A percentile compares a stretch with the other conserved stretches of the same genome.
Evolutionary conservation across 129 eudicot genomes (phyloP).

Genomic region (Arctium lappa): DNA sequence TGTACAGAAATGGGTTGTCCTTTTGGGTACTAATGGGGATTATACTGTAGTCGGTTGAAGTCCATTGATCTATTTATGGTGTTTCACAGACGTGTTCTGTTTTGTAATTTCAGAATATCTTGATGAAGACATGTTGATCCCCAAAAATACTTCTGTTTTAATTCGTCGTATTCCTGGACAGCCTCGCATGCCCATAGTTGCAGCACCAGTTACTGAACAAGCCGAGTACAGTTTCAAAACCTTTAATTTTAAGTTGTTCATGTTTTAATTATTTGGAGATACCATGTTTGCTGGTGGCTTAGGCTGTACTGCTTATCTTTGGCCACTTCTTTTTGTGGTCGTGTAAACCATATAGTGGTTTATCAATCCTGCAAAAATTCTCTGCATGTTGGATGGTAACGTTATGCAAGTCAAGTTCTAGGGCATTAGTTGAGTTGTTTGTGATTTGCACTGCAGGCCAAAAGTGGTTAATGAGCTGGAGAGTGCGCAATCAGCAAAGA

Average conservation of each 20-base stretch:
- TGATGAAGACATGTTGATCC: conserved; percentile 86
- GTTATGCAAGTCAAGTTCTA: background rate
- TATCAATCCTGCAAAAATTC: conserved; percentile 16
- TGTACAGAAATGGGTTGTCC: conserved; percentile 1
- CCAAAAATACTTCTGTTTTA: conserved; percentile 94
- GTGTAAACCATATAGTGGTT: conserved; percentile 25
- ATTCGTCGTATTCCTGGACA: conserved; percentile 93
- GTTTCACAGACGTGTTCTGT: conserved; percentile 45
- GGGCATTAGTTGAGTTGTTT: conserved; percentile 28
- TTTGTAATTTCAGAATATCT: conserved; percentile 86
- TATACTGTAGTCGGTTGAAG: conserved; percentile 16
- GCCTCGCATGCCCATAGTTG: conserved; percentile 89
- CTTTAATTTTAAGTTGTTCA: conserved; percentile 25
- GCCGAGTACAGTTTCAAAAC: conserved; percentile 73
- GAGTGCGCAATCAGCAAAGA: conserved; percentile 48
- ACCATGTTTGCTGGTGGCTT: conserved; percentile 17
- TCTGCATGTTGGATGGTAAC: conserved; percentile 10
- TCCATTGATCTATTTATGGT: conserved; percentile 28
- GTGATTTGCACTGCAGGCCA: conserved; percentile 55
- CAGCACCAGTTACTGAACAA: conserved; percentile 63
- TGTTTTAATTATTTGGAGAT: conserved; percentile 4
- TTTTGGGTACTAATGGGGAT: conserved; percentile 13
- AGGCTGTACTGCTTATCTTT: conserved; percentile 25
- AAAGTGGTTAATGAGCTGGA: conserved; percentile 45
- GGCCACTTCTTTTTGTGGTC: conserved; percentile 14